Evolutionary conservation across 768 basidiomycete species (phyloP).

Genomic region (Hericium coralloides): DNA sequence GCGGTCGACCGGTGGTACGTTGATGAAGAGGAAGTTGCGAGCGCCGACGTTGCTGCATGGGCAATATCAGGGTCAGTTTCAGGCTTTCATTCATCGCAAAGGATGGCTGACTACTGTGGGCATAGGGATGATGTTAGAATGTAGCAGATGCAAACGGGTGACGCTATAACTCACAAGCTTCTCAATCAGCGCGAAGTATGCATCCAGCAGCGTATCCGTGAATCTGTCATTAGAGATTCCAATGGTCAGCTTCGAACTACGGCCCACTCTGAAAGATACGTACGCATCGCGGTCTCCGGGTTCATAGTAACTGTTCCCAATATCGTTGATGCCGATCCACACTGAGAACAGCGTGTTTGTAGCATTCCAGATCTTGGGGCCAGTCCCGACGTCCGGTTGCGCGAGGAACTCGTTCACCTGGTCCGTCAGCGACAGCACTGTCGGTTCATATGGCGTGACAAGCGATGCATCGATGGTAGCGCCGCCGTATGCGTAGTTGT

Average conservation of each 20-base stretch:
- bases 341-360: slow-evolving; percentile 51
- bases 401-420: slow-evolving; percentile 53
- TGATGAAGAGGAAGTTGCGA: slow-evolving; percentile 54
- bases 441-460: slow-evolving; percentile 42
- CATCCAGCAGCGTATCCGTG: slow-evolving; percentile 37
- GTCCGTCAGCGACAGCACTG: slow-evolving; percentile 45
- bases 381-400: slow-evolving; percentile 38
- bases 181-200: slow-evolving; percentile 42
- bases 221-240: slow-evolving; percentile 26
- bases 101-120: neutral
- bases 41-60: slow-evolving; percentile 34
- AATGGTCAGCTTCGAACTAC: too few relatives aligned
- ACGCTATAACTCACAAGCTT: slow-evolving; percentile 31
- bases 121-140: neutral
- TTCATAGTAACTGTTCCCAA: slow-evolving; percentile 44
- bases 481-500: slow-evolving; percentile 45
- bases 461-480: slow-evolving; percentile 55
- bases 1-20: slow-evolving; percentile 50
- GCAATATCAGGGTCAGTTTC: neutral
- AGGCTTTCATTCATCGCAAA: neutral
- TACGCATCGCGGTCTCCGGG: slow-evolving; percentile 41
- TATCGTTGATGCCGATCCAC: slow-evolving; percentile 70
- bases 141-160: neutral
- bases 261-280: slow-evolving; percentile 14
- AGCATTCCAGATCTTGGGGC: slow-evolving; percentile 45